Base-by-base conservation (phyloP, 371 early-diverging fungal genomes). In the Apophysomyces elegans region DNA sequence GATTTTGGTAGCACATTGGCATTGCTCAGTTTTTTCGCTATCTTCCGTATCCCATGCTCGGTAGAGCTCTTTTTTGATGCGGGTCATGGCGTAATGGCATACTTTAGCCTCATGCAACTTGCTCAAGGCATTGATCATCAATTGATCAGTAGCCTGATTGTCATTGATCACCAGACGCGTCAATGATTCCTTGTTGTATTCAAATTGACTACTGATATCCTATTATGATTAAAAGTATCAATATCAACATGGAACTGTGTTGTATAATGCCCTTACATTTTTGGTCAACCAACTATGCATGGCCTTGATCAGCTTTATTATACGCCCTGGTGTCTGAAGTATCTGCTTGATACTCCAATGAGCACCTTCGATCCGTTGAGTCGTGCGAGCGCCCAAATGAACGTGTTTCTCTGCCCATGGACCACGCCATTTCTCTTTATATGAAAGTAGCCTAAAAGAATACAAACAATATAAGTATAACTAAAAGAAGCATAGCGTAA, bases 361-460 rank as follows among this genome's bases (percentile, higher is more conserved):
- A 13, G 45, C 56, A 7, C 66, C 61, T 57, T 61, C 58, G 4
- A 61, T 56, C 1, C 66, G 50, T 21, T 66, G 61, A 13, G 62
- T 59, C 0, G 65, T 37, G 1, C 60, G 56, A 7, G 50, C 50
- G 14, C 60, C 65, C 35, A 65, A 7, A 54, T 56, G 61, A 4
- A 35, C 7, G 7, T 41, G 61, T 16, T 59, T 12, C n/a, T 56
- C 61, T 9, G 37, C 18, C 45, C 61, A 66, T 2, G 56, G 45
- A 4, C 66, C 61, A 9, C 35, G 41, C 66, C 61, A 61, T 32
- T 11, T 26, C 26, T 26, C 57, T 41, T 66, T 61, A 13, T 61
- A 61, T 5, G 9, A 7, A 18, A 61, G 37, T 12, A 50, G 66
- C 26, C 57, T 66, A 37, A 16, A 13, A 32, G 5, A 3, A 58